phyloP scores from a whole-genome alignment of 2,329 filamentous ascomycete genomes.

The Colletotrichum shisoi region DNA sequence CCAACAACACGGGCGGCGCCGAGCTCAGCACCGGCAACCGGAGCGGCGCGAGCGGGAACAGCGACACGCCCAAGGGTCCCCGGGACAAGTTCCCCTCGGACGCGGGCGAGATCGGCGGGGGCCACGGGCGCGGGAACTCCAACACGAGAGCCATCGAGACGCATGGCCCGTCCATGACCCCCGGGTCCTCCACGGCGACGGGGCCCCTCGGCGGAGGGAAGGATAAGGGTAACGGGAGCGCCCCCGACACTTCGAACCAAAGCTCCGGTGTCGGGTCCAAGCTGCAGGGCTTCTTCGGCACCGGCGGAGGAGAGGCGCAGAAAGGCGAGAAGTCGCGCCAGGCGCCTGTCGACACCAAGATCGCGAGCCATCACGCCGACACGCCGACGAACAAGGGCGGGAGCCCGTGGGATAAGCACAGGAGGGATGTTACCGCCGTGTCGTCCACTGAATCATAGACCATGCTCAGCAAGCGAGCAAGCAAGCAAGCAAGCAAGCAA shows the following conservation, averaged over 20 bases:
- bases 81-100: constrained; percentile 48
- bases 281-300: constrained; percentile 42
- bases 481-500: too few species aligned
- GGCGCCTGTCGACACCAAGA: constrained; percentile 32
- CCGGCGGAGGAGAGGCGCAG: constrained; percentile 39
- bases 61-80: constrained; percentile 41
- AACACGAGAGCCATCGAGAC: constrained; percentile 45
- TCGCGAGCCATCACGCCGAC: constrained; percentile 33
- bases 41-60: constrained; percentile 40
- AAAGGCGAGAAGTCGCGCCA: constrained; percentile 29
- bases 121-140: constrained; percentile 44
- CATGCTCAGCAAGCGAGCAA: too few species aligned
- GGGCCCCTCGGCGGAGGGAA: constrained; percentile 5
- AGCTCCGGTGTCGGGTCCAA: constrained; percentile 18
- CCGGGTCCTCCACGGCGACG: constrained; percentile 16
- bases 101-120: constrained; percentile 48
- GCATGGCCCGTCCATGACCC: constrained; percentile 16
- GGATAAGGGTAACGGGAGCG: not conserved
- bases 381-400: constrained; percentile 38
- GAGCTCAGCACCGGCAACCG: constrained; percentile 43
- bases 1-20: constrained; percentile 45
- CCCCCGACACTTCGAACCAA: not conserved
- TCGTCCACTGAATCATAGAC: constrained; percentile 19
- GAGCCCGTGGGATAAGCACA: constrained; percentile 37
- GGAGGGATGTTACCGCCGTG: constrained; percentile 31